A percentile compares a stretch with the other conserved stretches of the same genome.
Evolutionary conservation across 805 yeast genomes (phyloP).

Genomic region (Cyberlindnera xylosilytica): DNA sequence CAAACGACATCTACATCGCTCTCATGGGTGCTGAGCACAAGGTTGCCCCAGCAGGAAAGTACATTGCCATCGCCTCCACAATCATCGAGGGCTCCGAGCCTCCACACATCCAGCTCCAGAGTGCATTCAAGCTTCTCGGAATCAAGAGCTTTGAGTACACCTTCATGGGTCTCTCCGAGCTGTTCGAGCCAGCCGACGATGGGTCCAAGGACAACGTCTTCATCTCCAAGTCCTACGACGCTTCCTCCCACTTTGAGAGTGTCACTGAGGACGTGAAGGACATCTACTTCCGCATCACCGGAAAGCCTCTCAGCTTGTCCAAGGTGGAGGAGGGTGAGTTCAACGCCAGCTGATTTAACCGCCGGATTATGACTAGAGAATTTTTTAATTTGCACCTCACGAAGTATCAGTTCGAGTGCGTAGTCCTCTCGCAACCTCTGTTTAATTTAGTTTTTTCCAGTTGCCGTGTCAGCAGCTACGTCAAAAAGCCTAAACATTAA

Average conservation of each 20-base stretch:
- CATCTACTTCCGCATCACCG: conserved; percentile 85
- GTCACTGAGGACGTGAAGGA: conserved; percentile 97
- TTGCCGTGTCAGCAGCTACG: too few relatives aligned
- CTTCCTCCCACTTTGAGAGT: conserved; percentile 92
- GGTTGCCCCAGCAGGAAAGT: conserved; percentile 85
- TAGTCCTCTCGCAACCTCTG: too few relatives aligned
- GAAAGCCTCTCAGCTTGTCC: conserved; percentile 68
- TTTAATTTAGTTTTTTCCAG: too few relatives aligned
- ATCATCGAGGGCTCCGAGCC: conserved; percentile 92
- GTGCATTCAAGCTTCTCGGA: conserved; percentile 90
- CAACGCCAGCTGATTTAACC: conserved; percentile 17
- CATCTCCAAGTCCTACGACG: conserved; percentile 87
- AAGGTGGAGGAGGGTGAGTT: conserved; percentile 28
- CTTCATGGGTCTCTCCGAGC: conserved; percentile 89
- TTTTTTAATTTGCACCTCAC: too few relatives aligned
- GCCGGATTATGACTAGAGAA: too few relatives aligned
- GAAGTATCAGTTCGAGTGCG: too few relatives aligned
- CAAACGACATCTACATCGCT: conserved; percentile 93
- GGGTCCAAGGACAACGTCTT: conserved; percentile 78
- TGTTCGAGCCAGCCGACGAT: conserved; percentile 82
- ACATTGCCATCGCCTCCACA: conserved; percentile 90
- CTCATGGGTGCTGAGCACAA: conserved; percentile 85
- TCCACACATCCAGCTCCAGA: conserved; percentile 89
- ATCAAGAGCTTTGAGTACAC: conserved; percentile 46
- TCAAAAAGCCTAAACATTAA: too few relatives aligned